A percentile compares a stretch with the other conserved stretches of the same genome.
Conservation (phyloP, 2,329 filamentous ascomycete species). For the Sordariomycetes sp. region DNA sequence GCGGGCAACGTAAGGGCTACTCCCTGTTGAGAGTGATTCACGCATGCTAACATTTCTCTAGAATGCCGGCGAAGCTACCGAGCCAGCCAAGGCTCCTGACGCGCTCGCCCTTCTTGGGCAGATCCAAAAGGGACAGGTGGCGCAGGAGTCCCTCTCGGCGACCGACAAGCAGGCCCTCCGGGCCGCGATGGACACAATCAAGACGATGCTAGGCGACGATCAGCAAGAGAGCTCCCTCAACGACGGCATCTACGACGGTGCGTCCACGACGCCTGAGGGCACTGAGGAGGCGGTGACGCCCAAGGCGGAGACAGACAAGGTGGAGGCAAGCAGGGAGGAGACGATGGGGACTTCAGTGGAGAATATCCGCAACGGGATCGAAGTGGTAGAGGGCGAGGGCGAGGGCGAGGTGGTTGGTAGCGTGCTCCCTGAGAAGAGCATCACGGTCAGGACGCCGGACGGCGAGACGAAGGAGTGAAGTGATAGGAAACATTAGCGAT, state of each 20-base stretch:
- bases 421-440: not conserved
- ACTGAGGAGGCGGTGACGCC: conserved; percentile 2
- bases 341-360: not conserved
- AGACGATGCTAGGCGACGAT: conserved; percentile 1
- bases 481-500: not conserved
- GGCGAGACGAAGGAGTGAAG: not conserved
- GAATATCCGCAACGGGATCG: not conserved
- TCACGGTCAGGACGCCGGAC: not conserved
- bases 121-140: not conserved
- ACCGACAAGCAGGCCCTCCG: conserved; percentile 2
- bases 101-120: not conserved
- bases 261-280: conserved; percentile 2
- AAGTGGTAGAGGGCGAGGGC: not conserved
- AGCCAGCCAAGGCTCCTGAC: not conserved
- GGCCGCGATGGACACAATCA: conserved; percentile 1
- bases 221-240: not conserved
- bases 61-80: not conserved
- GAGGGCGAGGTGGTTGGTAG: not conserved
- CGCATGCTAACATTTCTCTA: not conserved
- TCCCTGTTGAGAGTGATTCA: no score
- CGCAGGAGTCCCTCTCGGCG: not conserved
- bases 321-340: not conserved
- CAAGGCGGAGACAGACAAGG: not conserved
- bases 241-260: conserved; percentile 2
- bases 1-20: not conserved